Evolutionary conservation across 164 flowering plant genomes (phyloP).

Genomic region (Berberis thunbergii): DNA sequence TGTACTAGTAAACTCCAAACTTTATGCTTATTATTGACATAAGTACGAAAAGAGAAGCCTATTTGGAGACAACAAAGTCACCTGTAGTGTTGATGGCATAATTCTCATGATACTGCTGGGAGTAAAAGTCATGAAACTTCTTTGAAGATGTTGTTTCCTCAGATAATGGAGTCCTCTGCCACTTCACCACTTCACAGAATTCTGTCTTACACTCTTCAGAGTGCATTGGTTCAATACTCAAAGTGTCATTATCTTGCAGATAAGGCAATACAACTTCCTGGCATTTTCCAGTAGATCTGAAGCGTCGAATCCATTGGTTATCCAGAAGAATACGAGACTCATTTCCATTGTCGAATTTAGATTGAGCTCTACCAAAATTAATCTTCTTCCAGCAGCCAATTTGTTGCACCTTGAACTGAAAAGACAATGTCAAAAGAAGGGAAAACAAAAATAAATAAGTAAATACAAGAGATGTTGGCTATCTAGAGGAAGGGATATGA

Average conservation of each 20-base stretch:
- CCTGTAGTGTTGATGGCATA: conserved; percentile 26
- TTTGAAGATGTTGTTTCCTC: neutral
- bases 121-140: neutral
- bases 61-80: conserved; percentile 6
- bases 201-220: neutral
- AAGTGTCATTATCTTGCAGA: conserved; percentile 14
- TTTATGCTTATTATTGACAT: too few relatives aligned
- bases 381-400: conserved; percentile 50
- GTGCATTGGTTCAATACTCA: conserved; percentile 1
- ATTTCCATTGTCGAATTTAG: conserved; percentile 14
- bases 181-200: neutral
- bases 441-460: neutral
- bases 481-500: too few relatives aligned
- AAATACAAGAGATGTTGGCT: neutral
- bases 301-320: conserved; percentile 60
- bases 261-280: conserved; percentile 10
- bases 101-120: conserved; percentile 13
- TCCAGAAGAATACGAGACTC: conserved; percentile 14
- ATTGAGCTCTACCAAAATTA: conserved; percentile 23
- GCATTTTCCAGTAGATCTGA: conserved; percentile 17
- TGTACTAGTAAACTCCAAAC: too few relatives aligned
- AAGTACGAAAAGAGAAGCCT: neutral
- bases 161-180: neutral
- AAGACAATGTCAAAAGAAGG: neutral
- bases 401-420: conserved; percentile 59